Percentiles rank a stretch among this genome's conserved stretches.
These are phyloP conservation scores for Cupressus sempervirens DNA, from an alignment of 75 land plant genomes.

Conservation along the genomic window DNA sequence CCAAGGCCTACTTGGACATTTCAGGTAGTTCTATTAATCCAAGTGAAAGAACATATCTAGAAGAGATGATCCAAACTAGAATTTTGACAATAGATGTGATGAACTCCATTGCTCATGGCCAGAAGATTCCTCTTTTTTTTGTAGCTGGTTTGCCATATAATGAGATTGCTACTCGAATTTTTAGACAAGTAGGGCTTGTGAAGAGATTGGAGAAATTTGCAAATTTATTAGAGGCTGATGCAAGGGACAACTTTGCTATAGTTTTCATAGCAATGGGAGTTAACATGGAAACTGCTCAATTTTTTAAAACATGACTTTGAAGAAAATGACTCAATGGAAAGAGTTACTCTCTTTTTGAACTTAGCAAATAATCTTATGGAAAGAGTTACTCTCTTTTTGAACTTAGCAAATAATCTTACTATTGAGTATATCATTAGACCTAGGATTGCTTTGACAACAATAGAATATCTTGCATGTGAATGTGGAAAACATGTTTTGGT, in stretches of 20 bases:
- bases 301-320: not conserved
- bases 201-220: slow-evolving; percentile 74
- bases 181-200: too few relatives aligned
- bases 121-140: slow-evolving; percentile 96
- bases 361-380: slow-evolving; percentile 74
- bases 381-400: too few relatives aligned
- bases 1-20: slow-evolving; percentile 91
- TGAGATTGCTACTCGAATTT: slow-evolving; percentile 98
- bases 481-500: too few relatives aligned
- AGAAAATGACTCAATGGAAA: too few relatives aligned
- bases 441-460: too few relatives aligned
- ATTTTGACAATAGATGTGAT: slow-evolving; percentile 98
- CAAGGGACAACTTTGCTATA: slow-evolving; percentile 10
- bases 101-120: slow-evolving; percentile 98
- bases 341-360: too few relatives aligned
- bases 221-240: slow-evolving; percentile 76
- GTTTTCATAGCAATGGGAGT: too few relatives aligned
- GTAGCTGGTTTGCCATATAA: slow-evolving; percentile 98
- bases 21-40: slow-evolving; percentile 97
- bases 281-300: too few relatives aligned
- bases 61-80: too few relatives aligned
- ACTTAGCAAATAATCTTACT: too few relatives aligned
- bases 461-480: too few relatives aligned
- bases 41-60: slow-evolving; percentile 97
- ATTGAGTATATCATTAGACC: too few relatives aligned